Evolutionary conservation across 305 asterid genomes (phyloP).

Genomic region (Solanum hybrid): DNA sequence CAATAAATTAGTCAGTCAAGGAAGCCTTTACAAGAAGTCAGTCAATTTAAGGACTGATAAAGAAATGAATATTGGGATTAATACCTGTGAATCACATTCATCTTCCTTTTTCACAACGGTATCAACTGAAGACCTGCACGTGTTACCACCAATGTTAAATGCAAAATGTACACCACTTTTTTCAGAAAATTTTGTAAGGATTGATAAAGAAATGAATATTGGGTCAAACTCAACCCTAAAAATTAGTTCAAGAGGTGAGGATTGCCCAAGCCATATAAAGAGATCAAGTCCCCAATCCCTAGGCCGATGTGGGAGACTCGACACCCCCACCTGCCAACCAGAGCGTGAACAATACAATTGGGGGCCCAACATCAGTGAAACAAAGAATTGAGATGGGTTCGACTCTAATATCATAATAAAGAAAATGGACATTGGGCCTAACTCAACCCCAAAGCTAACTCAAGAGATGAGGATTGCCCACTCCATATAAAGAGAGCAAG

Average conservation of each 20-base stretch:
- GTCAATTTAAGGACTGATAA: background rate
- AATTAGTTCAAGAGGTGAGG: background rate
- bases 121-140: constrained; percentile 27
- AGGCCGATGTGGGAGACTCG: background rate
- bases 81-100: constrained; percentile 31
- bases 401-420: background rate
- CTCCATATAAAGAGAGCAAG: background rate
- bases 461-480: background rate
- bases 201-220: background rate
- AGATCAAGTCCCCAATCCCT: background rate
- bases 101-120: constrained; percentile 13
- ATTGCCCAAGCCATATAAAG: background rate
- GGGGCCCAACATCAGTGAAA: background rate
- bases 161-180: background rate
- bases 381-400: background rate
- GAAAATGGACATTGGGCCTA: background rate
- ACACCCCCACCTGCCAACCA: background rate
- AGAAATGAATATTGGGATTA: background rate
- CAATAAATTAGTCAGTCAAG: background rate
- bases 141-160: background rate
- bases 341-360: background rate
- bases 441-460: background rate
- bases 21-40: background rate
- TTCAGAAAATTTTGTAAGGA: background rate
- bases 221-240: background rate